phyloP scores from a whole-genome alignment of 1,139 yeast genomes.

The Magnusiomyces tetraspermus region DNA sequence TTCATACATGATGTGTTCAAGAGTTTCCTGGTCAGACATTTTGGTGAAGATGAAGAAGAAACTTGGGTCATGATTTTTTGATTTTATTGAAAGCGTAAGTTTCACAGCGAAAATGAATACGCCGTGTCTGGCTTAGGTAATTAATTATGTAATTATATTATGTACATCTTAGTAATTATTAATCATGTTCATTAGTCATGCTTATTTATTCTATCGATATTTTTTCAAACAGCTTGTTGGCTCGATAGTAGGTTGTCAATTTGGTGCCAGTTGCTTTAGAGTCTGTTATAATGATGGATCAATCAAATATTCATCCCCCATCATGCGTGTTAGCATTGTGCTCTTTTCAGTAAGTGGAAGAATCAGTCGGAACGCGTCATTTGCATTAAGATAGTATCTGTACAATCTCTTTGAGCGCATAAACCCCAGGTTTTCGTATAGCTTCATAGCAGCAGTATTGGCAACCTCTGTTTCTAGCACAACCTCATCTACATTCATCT shows the following conservation, averaged over 20 bases:
- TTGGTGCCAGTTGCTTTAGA: too few relatives aligned
- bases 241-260: too few relatives aligned
- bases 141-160: too few relatives aligned
- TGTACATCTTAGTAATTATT: too few relatives aligned
- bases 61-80: background rate
- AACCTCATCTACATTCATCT: slow-evolving; percentile 66
- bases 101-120: too few relatives aligned
- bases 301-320: background rate
- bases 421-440: slow-evolving; percentile 85
- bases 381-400: slow-evolving; percentile 81
- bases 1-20: background rate
- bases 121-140: too few relatives aligned
- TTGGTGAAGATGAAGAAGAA: too few relatives aligned
- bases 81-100: too few relatives aligned
- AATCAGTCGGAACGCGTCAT: slow-evolving; percentile 81
- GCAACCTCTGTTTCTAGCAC: slow-evolving; percentile 86
- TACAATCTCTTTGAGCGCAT: slow-evolving; percentile 69
- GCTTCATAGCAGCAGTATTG: slow-evolving; percentile 61
- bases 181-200: too few relatives aligned
- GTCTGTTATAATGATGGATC: too few relatives aligned
- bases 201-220: too few relatives aligned
- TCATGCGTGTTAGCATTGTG: slow-evolving; percentile 33
- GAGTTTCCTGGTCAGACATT: slow-evolving; percentile 1
- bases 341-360: slow-evolving; percentile 51
- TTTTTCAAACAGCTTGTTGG: too few relatives aligned